These are phyloP conservation scores for Hyaloscypha variabilis DNA, from an alignment of 495 filamentous ascomycete species.

Conservation along the genomic window DNA sequence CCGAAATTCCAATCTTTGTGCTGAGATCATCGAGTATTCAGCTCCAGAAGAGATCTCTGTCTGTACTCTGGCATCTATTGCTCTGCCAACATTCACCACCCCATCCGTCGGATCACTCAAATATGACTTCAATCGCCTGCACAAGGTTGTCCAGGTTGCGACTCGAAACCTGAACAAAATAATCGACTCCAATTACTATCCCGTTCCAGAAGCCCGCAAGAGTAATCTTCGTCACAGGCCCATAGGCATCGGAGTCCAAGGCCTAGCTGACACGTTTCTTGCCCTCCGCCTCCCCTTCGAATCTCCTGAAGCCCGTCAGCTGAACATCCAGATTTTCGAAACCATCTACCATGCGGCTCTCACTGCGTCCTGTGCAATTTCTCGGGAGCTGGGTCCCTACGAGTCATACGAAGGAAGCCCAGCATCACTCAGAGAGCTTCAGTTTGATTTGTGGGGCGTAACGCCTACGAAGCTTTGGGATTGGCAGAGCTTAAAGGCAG, in stretches of 20 bases:
- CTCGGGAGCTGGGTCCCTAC: constrained; percentile 81
- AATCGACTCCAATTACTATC: constrained; percentile 97
- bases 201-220: constrained; percentile 83
- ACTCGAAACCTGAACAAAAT: constrained; percentile 95
- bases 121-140: constrained; percentile 94
- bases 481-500: constrained; percentile 84
- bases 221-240: constrained; percentile 96
- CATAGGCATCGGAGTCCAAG: constrained; percentile 94
- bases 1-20: constrained; percentile 97
- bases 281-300: constrained; percentile 97
- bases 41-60: constrained; percentile 98
- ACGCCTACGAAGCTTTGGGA: constrained; percentile 95
- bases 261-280: constrained; percentile 96
- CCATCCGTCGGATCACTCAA: constrained; percentile 70
- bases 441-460: constrained; percentile 98
- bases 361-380: constrained; percentile 83
- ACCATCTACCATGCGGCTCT: constrained; percentile 98
- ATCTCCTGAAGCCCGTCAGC: constrained; percentile 84
- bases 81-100: constrained; percentile 88
- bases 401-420: constrained; percentile 90
- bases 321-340: constrained; percentile 99
- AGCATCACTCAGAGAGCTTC: constrained; percentile 91
- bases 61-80: constrained; percentile 94
- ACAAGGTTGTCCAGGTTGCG: constrained; percentile 87
- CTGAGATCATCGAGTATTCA: constrained; percentile 96